These are phyloP conservation scores for Cercospora berteroae DNA, from an alignment of 2,329 filamentous ascomycete species.

Conservation along the genomic window DNA sequence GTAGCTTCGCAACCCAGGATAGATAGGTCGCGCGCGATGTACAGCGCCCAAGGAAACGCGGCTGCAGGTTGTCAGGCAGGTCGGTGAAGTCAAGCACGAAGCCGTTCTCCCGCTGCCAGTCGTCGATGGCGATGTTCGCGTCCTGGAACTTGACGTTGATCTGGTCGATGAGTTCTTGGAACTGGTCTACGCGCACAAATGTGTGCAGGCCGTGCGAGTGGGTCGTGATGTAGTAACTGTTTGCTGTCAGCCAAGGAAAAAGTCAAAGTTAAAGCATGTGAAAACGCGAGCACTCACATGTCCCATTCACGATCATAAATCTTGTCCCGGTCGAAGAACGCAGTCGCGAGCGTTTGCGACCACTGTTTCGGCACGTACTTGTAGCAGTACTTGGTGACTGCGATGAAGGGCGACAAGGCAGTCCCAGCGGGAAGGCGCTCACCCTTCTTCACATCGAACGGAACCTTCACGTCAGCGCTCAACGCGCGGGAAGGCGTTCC, in stretches of 20 bases:
- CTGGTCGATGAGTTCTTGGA: constrained; percentile 61
- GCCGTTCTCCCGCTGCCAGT: constrained; percentile 49
- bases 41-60: constrained; percentile 65
- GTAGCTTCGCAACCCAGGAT: constrained; percentile 30
- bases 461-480: constrained; percentile 14
- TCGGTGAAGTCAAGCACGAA: constrained; percentile 67
- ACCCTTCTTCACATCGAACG: constrained; percentile 32
- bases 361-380: constrained; percentile 54
- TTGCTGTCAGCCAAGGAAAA: constrained; percentile 14
- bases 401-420: constrained; percentile 43
- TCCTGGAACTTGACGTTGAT: constrained; percentile 60
- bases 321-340: constrained; percentile 58
- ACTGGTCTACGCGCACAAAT: constrained; percentile 66
- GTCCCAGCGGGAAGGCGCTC: constrained; percentile 37
- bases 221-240: constrained; percentile 32
- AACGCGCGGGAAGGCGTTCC: not conserved
- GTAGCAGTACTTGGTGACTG: constrained; percentile 59
- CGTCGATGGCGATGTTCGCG: constrained; percentile 59
- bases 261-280: constrained; percentile 5
- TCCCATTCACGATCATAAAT: constrained; percentile 67
- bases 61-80: constrained; percentile 60
- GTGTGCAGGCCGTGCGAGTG: constrained; percentile 54
- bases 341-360: constrained; percentile 51
- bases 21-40: constrained; percentile 48
- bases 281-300: constrained; percentile 57